phyloP scores from a whole-genome alignment of 306 rosid species.

The Abrus precatorius region DNA sequence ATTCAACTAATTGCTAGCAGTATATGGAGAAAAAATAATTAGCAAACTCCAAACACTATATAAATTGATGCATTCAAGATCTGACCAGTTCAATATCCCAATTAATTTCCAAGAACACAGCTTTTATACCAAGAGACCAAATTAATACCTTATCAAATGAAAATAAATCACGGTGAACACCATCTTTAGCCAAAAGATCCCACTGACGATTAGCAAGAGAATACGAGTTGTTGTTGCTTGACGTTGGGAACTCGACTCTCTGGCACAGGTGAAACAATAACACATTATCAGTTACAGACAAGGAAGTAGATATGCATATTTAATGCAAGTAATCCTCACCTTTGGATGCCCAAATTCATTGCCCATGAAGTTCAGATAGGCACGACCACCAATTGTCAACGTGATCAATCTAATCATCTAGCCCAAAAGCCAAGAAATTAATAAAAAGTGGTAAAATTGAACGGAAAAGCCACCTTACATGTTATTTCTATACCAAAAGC shows the following conservation, averaged over 20 bases:
- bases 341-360: constrained; percentile 97
- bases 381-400: constrained; percentile 76
- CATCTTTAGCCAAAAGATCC: constrained; percentile 77
- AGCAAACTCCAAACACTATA: background rate
- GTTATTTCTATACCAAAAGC: background rate
- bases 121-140: constrained; percentile 28
- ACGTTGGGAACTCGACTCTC: constrained; percentile 91
- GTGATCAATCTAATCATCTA: constrained; percentile 94
- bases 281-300: constrained; percentile 43
- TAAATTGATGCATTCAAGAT: constrained; percentile 19
- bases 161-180: constrained; percentile 67
- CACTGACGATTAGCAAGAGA: constrained; percentile 84
- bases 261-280: constrained; percentile 55
- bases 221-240: constrained; percentile 84
- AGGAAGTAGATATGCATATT: constrained; percentile 25
- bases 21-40: constrained; percentile 27
- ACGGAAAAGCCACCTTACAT: constrained; percentile 13
- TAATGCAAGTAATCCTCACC: constrained; percentile 58
- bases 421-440: constrained; percentile 43
- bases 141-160: constrained; percentile 77
- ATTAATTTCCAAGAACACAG: constrained; percentile 40
- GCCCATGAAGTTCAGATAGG: constrained; percentile 97
- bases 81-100: constrained; percentile 15
- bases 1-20: constrained; percentile 32
- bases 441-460: constrained; percentile 22